phyloP scores from a whole-genome alignment of 306 rosid species.

The Glycyrrhiza uralensis region DNA sequence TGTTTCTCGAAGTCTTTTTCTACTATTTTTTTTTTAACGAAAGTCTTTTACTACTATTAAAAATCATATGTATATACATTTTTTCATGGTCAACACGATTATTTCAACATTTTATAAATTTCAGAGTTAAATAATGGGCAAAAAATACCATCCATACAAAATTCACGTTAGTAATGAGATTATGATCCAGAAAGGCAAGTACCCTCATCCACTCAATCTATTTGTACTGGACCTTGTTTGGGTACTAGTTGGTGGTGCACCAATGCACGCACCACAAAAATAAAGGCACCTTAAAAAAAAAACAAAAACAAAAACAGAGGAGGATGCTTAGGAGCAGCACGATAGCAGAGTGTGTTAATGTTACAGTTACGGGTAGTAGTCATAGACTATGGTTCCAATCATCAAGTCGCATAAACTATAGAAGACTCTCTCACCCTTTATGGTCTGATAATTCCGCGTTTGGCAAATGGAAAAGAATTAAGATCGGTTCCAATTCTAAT shows the following conservation, averaged over 20 bases:
- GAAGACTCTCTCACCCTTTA: slow-evolving; percentile 12
- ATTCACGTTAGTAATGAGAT: slow-evolving; percentile 8
- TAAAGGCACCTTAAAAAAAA: not conserved
- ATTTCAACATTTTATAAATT: too few relatives aligned
- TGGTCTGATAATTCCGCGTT: slow-evolving; percentile 24
- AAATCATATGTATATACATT: too few relatives aligned
- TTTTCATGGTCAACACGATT: too few relatives aligned
- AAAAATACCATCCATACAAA: slow-evolving; percentile 15
- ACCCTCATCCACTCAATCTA: slow-evolving; percentile 28
- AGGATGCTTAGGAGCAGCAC: slow-evolving; percentile 62
- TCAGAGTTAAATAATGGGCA: not conserved
- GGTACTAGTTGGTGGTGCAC: not conserved
- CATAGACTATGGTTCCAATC: slow-evolving; percentile 26
- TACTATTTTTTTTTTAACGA: too few relatives aligned
- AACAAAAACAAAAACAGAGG: not conserved
- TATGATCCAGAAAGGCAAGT: slow-evolving; percentile 24
- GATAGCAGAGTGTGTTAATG: slow-evolving; percentile 37
- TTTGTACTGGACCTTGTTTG: not conserved
- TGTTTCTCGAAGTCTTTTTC: too few relatives aligned
- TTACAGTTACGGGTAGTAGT: slow-evolving; percentile 5
- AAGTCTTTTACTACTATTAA: too few relatives aligned
- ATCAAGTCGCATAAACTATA: slow-evolving; percentile 18
- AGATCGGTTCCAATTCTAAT: slow-evolving; percentile 1
- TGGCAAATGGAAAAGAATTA: slow-evolving; percentile 34
- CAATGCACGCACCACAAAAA: slow-evolving; percentile 13